phyloP scores from a whole-genome alignment of 352 stramenopile species.

The Phytophthora hibernalis region DNA sequence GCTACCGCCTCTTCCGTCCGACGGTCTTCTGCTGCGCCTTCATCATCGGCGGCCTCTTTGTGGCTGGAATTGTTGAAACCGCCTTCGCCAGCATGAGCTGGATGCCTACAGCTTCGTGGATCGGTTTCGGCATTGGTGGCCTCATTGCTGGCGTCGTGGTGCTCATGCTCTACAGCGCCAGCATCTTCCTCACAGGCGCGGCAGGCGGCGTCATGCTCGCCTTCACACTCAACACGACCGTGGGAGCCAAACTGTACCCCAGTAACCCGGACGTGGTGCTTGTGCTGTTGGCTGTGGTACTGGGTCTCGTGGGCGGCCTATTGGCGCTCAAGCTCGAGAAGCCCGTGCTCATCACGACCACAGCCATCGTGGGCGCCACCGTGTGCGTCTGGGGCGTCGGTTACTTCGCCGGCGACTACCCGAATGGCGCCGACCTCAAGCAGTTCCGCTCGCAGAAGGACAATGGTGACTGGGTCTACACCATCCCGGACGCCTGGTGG shows the following conservation, averaged over 20 bases:
- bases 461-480: conserved; percentile 63
- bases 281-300: conserved; percentile 43
- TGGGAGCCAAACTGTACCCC: conserved; percentile 60
- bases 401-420: conserved; percentile 75
- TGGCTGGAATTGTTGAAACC: conserved; percentile 59
- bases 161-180: conserved; percentile 56
- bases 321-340: conserved; percentile 68
- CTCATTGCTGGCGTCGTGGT: conserved; percentile 50
- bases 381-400: conserved; percentile 65
- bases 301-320: conserved; percentile 50
- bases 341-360: conserved; percentile 59
- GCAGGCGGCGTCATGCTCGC: conserved; percentile 59
- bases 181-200: conserved; percentile 58
- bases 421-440: conserved; percentile 62
- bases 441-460: conserved; percentile 47
- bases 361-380: conserved; percentile 63
- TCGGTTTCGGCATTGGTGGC: conserved; percentile 56
- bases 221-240: conserved; percentile 56
- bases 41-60: conserved; percentile 69
- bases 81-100: conserved; percentile 56
- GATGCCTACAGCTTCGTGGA: conserved; percentile 64
- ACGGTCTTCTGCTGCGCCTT: conserved; percentile 78
- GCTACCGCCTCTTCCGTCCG: conserved; percentile 65
- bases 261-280: conserved; percentile 56
- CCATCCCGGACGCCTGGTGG: conserved; percentile 77